Evolutionary conservation across 768 basidiomycete genomes (phyloP).

Genomic region (Tulasnella sp.): DNA sequence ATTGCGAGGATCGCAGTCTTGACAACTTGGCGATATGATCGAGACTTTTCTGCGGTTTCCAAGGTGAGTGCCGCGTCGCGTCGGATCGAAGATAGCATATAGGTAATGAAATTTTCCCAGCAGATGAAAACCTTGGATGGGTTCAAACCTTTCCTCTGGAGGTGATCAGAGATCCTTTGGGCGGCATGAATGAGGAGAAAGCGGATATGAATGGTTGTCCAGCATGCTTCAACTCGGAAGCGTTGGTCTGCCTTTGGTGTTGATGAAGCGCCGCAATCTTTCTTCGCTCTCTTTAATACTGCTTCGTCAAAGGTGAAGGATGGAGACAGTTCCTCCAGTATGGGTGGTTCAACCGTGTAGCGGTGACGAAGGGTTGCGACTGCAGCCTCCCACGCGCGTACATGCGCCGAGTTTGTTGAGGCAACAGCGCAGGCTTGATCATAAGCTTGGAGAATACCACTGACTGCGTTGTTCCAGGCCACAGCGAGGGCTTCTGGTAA

Average conservation of each 20-base stretch:
- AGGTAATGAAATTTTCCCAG: constrained; percentile 44
- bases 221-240: constrained; percentile 54
- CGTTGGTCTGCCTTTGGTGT: constrained; percentile 49
- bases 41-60: constrained; percentile 42
- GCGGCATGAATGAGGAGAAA: constrained; percentile 44
- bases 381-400: constrained; percentile 53
- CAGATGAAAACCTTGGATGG: neutral
- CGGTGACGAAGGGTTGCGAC: constrained; percentile 44
- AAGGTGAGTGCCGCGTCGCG: constrained; percentile 43
- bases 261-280: constrained; percentile 48
- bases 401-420: constrained; percentile 46
- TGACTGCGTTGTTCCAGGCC: constrained; percentile 38
- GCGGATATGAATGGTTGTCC: constrained; percentile 47
- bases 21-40: constrained; percentile 47
- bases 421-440: constrained; percentile 36
- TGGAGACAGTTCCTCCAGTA: constrained; percentile 37
- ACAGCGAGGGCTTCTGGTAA: constrained; percentile 8
- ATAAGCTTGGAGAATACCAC: constrained; percentile 37
- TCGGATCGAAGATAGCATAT: constrained; percentile 41
- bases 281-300: constrained; percentile 46
- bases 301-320: constrained; percentile 30
- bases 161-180: constrained; percentile 35
- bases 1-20: constrained; percentile 39
- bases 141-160: constrained; percentile 25
- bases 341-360: constrained; percentile 38